These are phyloP conservation scores for Amanita brunnescens DNA, from an alignment of 768 basidiomycete species.

Conservation along the genomic window DNA sequence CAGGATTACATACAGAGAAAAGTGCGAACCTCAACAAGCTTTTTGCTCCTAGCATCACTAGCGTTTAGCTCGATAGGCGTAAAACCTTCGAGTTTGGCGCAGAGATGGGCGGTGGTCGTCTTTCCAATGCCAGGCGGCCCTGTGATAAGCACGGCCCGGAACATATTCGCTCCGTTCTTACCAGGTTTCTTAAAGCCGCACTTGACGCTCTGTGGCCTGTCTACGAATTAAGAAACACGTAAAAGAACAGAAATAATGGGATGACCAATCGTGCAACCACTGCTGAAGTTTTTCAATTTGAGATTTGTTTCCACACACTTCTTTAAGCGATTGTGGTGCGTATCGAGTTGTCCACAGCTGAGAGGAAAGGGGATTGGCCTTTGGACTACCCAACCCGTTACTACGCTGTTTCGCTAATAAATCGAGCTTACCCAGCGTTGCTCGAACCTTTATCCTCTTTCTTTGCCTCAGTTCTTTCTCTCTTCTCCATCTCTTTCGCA, in stretches of 20 bases:
- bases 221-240: neutral
- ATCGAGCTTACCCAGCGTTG: neutral
- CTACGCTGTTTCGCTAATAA: neutral
- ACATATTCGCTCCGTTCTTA: slow-evolving; percentile 80
- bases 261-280: slow-evolving; percentile 86
- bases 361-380: slow-evolving; percentile 34
- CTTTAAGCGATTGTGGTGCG: slow-evolving; percentile 79
- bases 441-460: slow-evolving; percentile 8
- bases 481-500: slow-evolving; percentile 71
- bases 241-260: neutral
- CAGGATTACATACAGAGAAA: neutral
- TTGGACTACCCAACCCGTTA: slow-evolving; percentile 8
- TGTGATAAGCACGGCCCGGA: slow-evolving; percentile 81
- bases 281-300: slow-evolving; percentile 79
- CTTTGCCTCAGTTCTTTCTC: slow-evolving; percentile 50
- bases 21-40: slow-evolving; percentile 76
- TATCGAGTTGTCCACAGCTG: slow-evolving; percentile 97
- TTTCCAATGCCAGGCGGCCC: slow-evolving; percentile 97
- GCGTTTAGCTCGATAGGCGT: slow-evolving; percentile 95
- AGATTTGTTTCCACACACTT: slow-evolving; percentile 93
- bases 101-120: slow-evolving; percentile 91
- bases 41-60: slow-evolving; percentile 92
- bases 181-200: slow-evolving; percentile 89
- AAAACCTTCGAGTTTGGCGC: slow-evolving; percentile 84
- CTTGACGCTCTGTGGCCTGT: slow-evolving; percentile 68